These are phyloP conservation scores for Polytolypa hystricis DNA, from an alignment of 2,329 filamentous ascomycete genomes.

Conservation along the genomic window DNA sequence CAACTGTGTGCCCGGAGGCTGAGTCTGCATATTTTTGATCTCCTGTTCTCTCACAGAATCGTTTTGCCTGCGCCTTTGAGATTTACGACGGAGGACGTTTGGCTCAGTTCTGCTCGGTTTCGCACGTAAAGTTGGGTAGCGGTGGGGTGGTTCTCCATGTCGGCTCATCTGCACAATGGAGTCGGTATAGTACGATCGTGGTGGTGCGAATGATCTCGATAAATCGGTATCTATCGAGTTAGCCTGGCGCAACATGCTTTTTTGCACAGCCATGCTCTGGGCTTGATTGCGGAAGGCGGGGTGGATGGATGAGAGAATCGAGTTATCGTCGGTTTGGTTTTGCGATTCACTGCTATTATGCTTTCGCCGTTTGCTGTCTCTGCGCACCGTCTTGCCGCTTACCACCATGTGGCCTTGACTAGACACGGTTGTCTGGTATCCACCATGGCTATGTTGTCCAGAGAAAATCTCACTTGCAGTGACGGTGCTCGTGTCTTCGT, in stretches of 20 bases:
- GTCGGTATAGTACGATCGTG: slow-evolving; percentile 7
- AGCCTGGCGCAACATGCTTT: slow-evolving; percentile 10
- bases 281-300: neutral
- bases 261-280: slow-evolving; percentile 1
- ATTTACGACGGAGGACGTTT: slow-evolving; percentile 53
- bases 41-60: slow-evolving; percentile 75
- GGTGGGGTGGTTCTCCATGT: slow-evolving; percentile 32
- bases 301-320: neutral
- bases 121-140: slow-evolving; percentile 40
- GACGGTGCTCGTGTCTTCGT: slow-evolving; percentile 36
- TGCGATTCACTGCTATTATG: slow-evolving; percentile 14
- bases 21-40: slow-evolving; percentile 70
- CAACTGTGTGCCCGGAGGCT: slow-evolving; percentile 49
- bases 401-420: slow-evolving; percentile 9
- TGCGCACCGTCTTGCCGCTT: slow-evolving; percentile 16
- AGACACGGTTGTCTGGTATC: slow-evolving; percentile 6
- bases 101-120: slow-evolving; percentile 51
- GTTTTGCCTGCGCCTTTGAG: slow-evolving; percentile 64
- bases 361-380: slow-evolving; percentile 22
- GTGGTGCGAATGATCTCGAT: slow-evolving; percentile 10
- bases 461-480: slow-evolving; percentile 10
- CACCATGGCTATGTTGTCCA: slow-evolving; percentile 23
- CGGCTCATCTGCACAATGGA: slow-evolving; percentile 26
- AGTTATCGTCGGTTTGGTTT: slow-evolving; percentile 1
- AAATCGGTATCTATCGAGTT: slow-evolving; percentile 14